Evolutionary conservation across 1,284 basidiomycete genomes (phyloP), one percentile per base, ranked within the genome.

Genomic region (Neonothopanus nambi): DNA sequence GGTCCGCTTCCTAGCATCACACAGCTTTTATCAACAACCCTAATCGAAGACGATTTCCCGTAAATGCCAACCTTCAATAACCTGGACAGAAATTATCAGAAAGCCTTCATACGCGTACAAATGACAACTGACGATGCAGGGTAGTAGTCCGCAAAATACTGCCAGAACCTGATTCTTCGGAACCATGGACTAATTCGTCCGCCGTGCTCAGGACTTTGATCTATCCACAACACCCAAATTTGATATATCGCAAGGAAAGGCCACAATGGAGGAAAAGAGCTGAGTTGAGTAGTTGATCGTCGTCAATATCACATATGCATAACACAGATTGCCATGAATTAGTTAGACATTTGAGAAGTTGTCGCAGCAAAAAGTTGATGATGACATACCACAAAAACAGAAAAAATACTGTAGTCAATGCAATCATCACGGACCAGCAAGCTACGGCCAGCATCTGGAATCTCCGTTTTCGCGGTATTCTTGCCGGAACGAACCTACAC

Each of bases 201-300:
- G 11, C 95, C 94, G 26, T 78, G 69, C 56, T 90, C 85, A 0
- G 92, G 91, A 48, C 89, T 87, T 23, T 76, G 73, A 71, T 98
- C 95, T 56, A 93, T 75, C 65, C 75, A 86, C 23, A n/a, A n/a
- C n/a, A 87, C 79, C 94, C 95, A 99, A 43, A 91, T 68, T 56
- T 88, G 66, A 70, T 99, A 99, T n/a, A 83, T 70, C 5, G 85
- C 75, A 17, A 98, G 67, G 39, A 95, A 65, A 0, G 93, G 91
- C 96, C 96, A 99, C 36, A 94, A 70, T 3, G 85, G 79, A 0
- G 95, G 96, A 52, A 93, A 80, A 0, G 96, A 95, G 64, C 95
- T 98, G 70, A n/a, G n/a, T n/a, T n/a, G 6, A 48, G 51, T 5
- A 46, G 12, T 20, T n/a, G n/a, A n/a, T n/a, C n/a, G n/a, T n/a